Base-by-base conservation (phyloP, 2,329 filamentous ascomycete genomes). In the Neoascochyta sp. region DNA sequence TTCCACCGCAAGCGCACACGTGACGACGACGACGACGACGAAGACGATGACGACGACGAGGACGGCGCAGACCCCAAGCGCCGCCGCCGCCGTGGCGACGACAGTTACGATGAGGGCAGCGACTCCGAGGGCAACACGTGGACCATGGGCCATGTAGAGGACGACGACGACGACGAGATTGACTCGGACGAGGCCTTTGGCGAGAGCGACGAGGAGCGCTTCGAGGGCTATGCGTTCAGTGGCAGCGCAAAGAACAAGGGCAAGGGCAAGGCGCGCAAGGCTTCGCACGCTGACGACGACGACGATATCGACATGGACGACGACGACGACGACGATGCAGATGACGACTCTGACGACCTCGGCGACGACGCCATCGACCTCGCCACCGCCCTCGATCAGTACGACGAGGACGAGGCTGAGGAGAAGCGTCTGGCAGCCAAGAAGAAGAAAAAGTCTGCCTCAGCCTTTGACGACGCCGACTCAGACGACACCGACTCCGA, bases 51-150 rank as follows among this genome's bases (percentile, higher is more conserved):
- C 1, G 50, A 52, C 9, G 57, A 44, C 26, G 55, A 36, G 10
- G 29, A 24, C 8, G 45, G 17, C 25, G 48, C 54, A 32, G 45
- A 48, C 26, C 67, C 65, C 44, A 51, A 55, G 21, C 41, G 46
- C 6, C 55, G 52, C 43, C 36, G 37, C 24, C 39, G 41, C 16
- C 43, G 43, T 14, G 50, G 37, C 20, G 60, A 68, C 16, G 73
- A 74, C 10, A 84, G 89, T 32, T 48, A 47, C n/a, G 79, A 81
- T 35, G 79, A 81, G 42, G 86, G 85, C 7, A 89, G 82, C 47
- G 89, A 95, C 54, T 86, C 83, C 39, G 85, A 89, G 39, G 88
- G 87, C 13, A 85, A 93, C 50, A 80, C 85, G 53, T 95, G 87
- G 87, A 81, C 75, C 27, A 70, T 94, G 28, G 88, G 89, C 15